Conservation (phyloP, 1,139 yeast species). For the Magnusiomyces tetraspermus region DNA sequence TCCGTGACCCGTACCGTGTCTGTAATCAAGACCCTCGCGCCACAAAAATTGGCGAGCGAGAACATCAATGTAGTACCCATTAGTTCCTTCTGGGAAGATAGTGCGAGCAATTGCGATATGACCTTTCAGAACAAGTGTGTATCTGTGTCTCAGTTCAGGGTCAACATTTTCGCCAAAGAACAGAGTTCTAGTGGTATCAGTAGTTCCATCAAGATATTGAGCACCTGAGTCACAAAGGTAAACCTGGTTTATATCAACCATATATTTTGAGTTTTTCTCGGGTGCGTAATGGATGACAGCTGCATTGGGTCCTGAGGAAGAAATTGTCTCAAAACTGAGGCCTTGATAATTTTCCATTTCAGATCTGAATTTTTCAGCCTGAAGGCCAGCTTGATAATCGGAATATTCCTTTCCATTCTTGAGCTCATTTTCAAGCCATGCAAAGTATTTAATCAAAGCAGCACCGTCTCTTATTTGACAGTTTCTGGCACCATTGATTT, state of each 20-base stretch:
- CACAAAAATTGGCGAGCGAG: conserved; percentile 87
- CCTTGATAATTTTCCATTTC: conserved; percentile 53
- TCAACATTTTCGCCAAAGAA: conserved; percentile 64
- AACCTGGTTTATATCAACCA: conserved; percentile 66
- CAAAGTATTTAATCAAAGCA: conserved; percentile 65
- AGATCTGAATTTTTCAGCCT: conserved; percentile 53
- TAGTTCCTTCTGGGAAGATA: conserved; percentile 78
- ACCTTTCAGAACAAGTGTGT: conserved; percentile 88
- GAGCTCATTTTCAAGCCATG: conserved; percentile 76
- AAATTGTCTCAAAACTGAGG: conserved; percentile 82
- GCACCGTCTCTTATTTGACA: conserved; percentile 91
- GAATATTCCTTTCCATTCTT: conserved; percentile 47
- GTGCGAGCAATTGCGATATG: conserved; percentile 70
- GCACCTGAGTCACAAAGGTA: conserved; percentile 91
- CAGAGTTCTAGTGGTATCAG: conserved; percentile 89
- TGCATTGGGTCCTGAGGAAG: conserved; percentile 88
- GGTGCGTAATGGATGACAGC: conserved; percentile 91
- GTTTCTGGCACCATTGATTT: conserved; percentile 60
- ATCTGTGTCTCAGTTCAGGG: conserved; percentile 56
- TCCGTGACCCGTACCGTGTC: conserved; percentile 98
- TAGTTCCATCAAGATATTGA: conserved; percentile 90
- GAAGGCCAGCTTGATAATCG: conserved; percentile 71
- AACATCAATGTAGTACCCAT: conserved; percentile 74
- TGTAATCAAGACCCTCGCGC: conserved; percentile 80
- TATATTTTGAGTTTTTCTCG: conserved; percentile 46